These are phyloP conservation scores for Eucalyptus grandis DNA, from an alignment of 345 rosid species.

Conservation along the genomic window DNA sequence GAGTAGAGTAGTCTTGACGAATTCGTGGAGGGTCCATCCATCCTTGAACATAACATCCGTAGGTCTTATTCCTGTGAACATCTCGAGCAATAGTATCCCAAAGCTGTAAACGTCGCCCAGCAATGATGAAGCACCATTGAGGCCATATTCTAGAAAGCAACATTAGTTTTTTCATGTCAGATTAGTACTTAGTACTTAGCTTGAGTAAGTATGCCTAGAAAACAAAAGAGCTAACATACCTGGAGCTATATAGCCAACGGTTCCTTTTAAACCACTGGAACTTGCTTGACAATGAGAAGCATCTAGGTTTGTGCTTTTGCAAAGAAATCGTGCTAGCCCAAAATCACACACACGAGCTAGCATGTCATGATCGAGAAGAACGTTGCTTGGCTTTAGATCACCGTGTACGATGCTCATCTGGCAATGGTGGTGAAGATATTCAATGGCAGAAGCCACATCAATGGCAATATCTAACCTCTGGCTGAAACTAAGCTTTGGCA, in stretches of 20 bases:
- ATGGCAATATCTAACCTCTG: background rate
- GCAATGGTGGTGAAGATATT: background rate
- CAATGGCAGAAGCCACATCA: background rate
- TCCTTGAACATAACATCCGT: background rate
- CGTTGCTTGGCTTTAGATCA: background rate
- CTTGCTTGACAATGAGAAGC: background rate
- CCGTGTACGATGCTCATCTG: rapidly evolving
- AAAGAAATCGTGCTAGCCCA: background rate
- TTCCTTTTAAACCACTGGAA: background rate
- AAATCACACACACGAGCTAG: background rate
- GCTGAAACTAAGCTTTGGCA: background rate
- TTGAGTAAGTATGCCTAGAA: background rate
- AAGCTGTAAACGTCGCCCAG: background rate
- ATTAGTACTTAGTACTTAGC: rapidly evolving
- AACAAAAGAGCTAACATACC: background rate
- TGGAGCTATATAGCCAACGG: background rate
- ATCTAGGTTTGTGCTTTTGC: rapidly evolving
- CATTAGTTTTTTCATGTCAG: background rate
- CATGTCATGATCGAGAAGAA: background rate
- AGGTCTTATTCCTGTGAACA: background rate
- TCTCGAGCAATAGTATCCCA: background rate
- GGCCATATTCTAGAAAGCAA: background rate
- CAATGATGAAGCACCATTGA: background rate
- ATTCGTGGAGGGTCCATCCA: background rate
- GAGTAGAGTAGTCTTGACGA: background rate